These are phyloP conservation scores for Fistulina hepatica DNA, from an alignment of 1,284 basidiomycete genomes.

Conservation along the genomic window DNA sequence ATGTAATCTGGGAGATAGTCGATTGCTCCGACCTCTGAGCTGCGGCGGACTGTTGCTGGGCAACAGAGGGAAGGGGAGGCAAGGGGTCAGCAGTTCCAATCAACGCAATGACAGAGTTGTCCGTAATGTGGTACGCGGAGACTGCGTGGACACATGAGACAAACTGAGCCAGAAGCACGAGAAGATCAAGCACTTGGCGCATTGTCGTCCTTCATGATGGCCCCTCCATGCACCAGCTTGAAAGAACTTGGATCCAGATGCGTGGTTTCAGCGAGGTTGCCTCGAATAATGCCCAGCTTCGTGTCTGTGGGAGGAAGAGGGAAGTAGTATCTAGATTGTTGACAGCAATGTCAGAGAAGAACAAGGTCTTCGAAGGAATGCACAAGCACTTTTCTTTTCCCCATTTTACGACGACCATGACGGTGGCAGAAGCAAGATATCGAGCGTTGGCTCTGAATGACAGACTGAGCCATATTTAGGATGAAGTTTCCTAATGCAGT, in stretches of 20 bases:
- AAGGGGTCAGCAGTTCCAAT: constrained; percentile 31
- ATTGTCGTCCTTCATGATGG: constrained; percentile 68
- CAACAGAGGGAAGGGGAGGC: constrained; percentile 15
- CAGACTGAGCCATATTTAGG: too few relatives aligned
- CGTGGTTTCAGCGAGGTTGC: constrained; percentile 51
- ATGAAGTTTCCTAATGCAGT: too few relatives aligned
- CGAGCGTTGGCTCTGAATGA: constrained; percentile 5
- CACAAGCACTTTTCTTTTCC: constrained; percentile 39
- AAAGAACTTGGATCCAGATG: constrained; percentile 51
- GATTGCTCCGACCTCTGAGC: constrained; percentile 37
- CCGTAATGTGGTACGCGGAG: constrained; percentile 49
- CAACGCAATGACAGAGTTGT: constrained; percentile 52
- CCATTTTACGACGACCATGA: constrained; percentile 55
- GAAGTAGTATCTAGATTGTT: constrained; percentile 36
- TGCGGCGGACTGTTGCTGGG: constrained; percentile 15
- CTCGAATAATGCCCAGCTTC: constrained; percentile 41
- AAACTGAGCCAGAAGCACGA: neutral
- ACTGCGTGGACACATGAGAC: constrained; percentile 30
- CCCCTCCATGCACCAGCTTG: constrained; percentile 70
- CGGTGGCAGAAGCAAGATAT: constrained; percentile 15
- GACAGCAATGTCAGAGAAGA: constrained; percentile 3
- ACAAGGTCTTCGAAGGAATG: constrained; percentile 2
- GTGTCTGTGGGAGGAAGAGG: constrained; percentile 45
- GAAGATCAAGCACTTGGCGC: constrained; percentile 41
- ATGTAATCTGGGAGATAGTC: constrained; percentile 43